Evolutionary conservation across 768 basidiomycete species (phyloP).

Genomic region (Coprinellus micaceus): DNA sequence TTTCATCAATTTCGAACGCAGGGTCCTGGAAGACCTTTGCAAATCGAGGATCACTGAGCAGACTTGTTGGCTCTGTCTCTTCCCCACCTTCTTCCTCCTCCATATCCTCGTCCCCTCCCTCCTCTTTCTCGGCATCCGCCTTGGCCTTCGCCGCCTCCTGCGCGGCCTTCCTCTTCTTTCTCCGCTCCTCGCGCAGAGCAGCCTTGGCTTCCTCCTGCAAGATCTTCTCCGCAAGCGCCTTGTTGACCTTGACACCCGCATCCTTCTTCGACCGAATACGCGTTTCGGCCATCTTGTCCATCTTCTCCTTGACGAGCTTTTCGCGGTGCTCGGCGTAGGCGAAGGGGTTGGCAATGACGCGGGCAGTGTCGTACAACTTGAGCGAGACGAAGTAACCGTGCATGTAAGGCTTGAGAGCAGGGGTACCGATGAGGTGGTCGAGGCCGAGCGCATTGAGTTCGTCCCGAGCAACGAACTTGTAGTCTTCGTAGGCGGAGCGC

Average conservation of each 20-base stretch:
- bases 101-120: slow-evolving; percentile 35
- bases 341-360: slow-evolving; percentile 94
- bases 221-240: slow-evolving; percentile 84
- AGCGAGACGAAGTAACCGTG: slow-evolving; percentile 98
- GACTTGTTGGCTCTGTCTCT: slow-evolving; percentile 34
- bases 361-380: slow-evolving; percentile 93
- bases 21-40: slow-evolving; percentile 86
- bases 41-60: slow-evolving; percentile 88
- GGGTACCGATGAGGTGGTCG: slow-evolving; percentile 91
- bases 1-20: slow-evolving; percentile 89
- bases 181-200: slow-evolving; percentile 52
- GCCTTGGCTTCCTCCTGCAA: slow-evolving; percentile 60
- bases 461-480: slow-evolving; percentile 88
- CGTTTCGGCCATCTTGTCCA: slow-evolving; percentile 91
- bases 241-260: slow-evolving; percentile 64
- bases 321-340: slow-evolving; percentile 94
- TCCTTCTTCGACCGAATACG: slow-evolving; percentile 85
- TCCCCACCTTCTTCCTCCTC: slow-evolving; percentile 32
- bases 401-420: slow-evolving; percentile 98
- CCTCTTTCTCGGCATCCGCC: slow-evolving; percentile 11
- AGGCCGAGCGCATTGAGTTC: slow-evolving; percentile 92
- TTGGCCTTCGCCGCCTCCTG: slow-evolving; percentile 1
- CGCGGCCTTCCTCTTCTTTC: slow-evolving; percentile 39
- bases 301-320: slow-evolving; percentile 78
- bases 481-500: slow-evolving; percentile 87